These are phyloP conservation scores for Talaromyces sp. DNA, from an alignment of 2,329 filamentous ascomycete species.

Conservation along the genomic window DNA sequence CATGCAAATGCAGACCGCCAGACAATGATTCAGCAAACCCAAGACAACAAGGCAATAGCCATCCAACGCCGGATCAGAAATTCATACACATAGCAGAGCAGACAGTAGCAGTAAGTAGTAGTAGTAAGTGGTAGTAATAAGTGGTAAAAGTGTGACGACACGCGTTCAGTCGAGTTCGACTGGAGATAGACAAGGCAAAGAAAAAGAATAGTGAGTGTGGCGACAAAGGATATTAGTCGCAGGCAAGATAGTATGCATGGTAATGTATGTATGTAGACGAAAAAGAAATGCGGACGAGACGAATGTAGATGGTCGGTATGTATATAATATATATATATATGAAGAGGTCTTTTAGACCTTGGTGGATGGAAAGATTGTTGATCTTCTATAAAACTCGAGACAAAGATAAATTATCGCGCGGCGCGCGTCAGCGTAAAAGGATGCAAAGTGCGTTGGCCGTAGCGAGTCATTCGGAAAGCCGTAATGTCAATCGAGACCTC, in stretches of 20 bases:
- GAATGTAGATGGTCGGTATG: background rate
- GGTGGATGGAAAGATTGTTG: background rate
- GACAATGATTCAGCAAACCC: background rate
- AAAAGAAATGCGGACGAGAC: background rate
- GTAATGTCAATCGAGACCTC: conserved; percentile 31
- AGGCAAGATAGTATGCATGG: background rate
- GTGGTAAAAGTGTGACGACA: background rate
- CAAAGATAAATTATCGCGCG: background rate
- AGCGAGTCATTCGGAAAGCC: conserved; percentile 23
- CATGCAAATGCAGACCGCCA: background rate
- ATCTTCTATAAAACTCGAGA: background rate
- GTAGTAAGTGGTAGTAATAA: no score
- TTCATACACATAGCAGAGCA: background rate
- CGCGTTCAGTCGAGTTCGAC: background rate
- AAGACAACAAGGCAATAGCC: background rate
- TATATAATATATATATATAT: background rate
- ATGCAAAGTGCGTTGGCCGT: conserved; percentile 9
- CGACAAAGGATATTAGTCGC: background rate
- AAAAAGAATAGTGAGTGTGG: background rate
- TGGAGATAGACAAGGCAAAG: background rate
- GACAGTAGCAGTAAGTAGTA: background rate
- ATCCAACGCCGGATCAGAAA: background rate
- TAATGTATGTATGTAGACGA: background rate
- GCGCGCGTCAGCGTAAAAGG: background rate
- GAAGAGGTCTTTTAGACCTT: background rate